Conservation (phyloP, 2,329 filamentous ascomycete genomes). For the Penicillium corylophilum region DNA sequence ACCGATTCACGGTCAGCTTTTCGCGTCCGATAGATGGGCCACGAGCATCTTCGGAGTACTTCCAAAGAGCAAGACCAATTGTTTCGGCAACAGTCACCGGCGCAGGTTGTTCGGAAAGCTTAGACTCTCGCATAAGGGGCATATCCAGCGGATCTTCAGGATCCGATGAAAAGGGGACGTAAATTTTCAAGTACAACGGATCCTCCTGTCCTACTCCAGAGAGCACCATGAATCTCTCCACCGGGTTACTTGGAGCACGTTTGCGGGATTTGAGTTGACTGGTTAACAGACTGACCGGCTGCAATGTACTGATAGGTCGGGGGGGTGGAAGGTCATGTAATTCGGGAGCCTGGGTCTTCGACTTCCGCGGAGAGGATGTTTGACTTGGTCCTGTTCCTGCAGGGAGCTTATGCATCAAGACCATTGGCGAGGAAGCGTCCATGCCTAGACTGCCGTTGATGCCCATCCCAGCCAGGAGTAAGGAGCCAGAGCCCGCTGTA, state of each 20-base stretch:
- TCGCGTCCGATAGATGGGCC: slow-evolving; percentile 53
- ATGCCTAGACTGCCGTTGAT: slow-evolving; percentile 36
- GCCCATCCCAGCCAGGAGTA: slow-evolving; percentile 53
- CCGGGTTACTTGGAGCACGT: slow-evolving; percentile 58
- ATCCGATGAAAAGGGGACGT: slow-evolving; percentile 58
- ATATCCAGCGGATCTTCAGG: slow-evolving; percentile 59
- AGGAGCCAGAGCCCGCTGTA: slow-evolving; percentile 56
- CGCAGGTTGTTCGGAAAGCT: slow-evolving; percentile 49
- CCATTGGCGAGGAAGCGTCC: slow-evolving; percentile 52
- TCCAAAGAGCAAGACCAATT: slow-evolving; percentile 63
- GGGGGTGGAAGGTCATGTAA: slow-evolving; percentile 61
- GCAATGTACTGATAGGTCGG: slow-evolving; percentile 59
- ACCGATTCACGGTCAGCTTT: slow-evolving; percentile 61
- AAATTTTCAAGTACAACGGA: slow-evolving; percentile 64
- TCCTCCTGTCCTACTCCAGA: slow-evolving; percentile 61
- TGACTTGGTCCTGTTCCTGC: slow-evolving; percentile 32
- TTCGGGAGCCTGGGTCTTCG: slow-evolving; percentile 46
- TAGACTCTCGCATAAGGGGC: slow-evolving; percentile 55
- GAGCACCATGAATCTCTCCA: slow-evolving; percentile 60
- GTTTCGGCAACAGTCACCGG: slow-evolving; percentile 61
- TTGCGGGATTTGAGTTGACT: slow-evolving; percentile 58
- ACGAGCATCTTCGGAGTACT: slow-evolving; percentile 58
- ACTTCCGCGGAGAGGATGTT: slow-evolving; percentile 53
- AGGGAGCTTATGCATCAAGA: slow-evolving; percentile 43
- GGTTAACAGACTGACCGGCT: slow-evolving; percentile 58